Evolutionary conservation across 192 early-diverging fungal species (phyloP).

Genomic region (Jimgerdemannia lactiflua): DNA sequence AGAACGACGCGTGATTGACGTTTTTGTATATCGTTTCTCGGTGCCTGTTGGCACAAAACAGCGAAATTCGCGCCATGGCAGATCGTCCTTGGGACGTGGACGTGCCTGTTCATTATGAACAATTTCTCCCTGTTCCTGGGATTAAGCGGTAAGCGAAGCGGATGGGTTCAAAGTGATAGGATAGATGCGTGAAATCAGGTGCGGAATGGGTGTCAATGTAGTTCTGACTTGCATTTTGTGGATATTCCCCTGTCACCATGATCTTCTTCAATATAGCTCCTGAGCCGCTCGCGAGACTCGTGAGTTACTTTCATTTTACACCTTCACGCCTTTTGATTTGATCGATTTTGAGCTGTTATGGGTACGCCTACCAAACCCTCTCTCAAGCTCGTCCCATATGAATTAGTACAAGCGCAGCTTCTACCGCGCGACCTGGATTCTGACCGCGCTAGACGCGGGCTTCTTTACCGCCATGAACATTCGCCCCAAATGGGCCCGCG

Average conservation of each 20-base stretch:
- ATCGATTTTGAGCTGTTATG: slow-evolving; percentile 5
- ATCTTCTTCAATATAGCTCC: slow-evolving; percentile 44
- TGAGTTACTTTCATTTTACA: slow-evolving; percentile 14
- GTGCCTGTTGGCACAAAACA: slow-evolving; percentile 2
- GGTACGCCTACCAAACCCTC: slow-evolving; percentile 1
- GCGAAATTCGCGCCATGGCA: slow-evolving; percentile 68
- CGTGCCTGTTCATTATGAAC: slow-evolving; percentile 59
- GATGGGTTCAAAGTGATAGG: neutral
- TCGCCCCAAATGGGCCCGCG: slow-evolving; percentile 67
- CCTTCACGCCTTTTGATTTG: neutral
- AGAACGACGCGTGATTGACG: neutral
- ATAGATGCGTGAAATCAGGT: too few relatives aligned
- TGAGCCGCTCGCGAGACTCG: slow-evolving; percentile 77
- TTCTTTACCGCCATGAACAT: slow-evolving; percentile 89
- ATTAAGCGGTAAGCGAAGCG: slow-evolving; percentile 52
- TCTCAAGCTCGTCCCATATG: neutral
- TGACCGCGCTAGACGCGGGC: slow-evolving; percentile 91
- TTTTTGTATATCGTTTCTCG: neutral
- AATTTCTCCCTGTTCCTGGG: slow-evolving; percentile 71
- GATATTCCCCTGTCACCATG: too few relatives aligned
- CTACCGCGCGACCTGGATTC: slow-evolving; percentile 86
- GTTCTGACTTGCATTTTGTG: too few relatives aligned
- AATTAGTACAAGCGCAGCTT: slow-evolving; percentile 84
- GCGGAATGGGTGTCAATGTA: too few relatives aligned
- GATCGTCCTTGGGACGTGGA: slow-evolving; percentile 61